phyloP scores from a whole-genome alignment of 2,329 filamentous ascomycete genomes.

The Alternaria sp. region DNA sequence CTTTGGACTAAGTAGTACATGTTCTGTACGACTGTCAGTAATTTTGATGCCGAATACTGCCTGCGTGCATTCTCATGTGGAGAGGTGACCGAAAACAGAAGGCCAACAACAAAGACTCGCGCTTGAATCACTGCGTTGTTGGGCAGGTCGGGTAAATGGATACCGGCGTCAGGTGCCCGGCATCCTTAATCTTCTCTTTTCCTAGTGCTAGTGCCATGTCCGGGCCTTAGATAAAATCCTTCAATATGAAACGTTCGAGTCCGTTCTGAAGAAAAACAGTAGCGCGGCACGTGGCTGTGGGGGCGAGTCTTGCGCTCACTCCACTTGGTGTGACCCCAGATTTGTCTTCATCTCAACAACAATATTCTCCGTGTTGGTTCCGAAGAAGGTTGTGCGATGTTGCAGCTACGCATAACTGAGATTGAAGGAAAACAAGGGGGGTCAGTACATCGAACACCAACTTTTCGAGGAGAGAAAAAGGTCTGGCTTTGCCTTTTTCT shows the following conservation, averaged over 20 bases:
- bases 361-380: background rate
- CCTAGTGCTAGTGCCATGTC: background rate
- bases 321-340: background rate
- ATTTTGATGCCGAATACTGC: background rate
- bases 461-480: too few species aligned
- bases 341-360: background rate
- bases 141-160: background rate
- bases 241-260: conserved; percentile 3
- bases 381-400: background rate
- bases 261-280: background rate
- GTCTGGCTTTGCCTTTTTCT: too few species aligned
- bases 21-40: background rate
- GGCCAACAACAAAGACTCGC: background rate
- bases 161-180: too few species aligned
- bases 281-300: background rate
- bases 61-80: background rate
- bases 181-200: conserved; percentile 1
- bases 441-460: too few species aligned
- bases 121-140: background rate
- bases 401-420: background rate
- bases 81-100: background rate
- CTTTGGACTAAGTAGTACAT: background rate
- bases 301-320: background rate
- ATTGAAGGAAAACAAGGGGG: background rate
- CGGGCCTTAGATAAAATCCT: background rate